These are phyloP conservation scores for Amanita brunnescens DNA, from an alignment of 768 basidiomycete species.

Conservation along the genomic window DNA sequence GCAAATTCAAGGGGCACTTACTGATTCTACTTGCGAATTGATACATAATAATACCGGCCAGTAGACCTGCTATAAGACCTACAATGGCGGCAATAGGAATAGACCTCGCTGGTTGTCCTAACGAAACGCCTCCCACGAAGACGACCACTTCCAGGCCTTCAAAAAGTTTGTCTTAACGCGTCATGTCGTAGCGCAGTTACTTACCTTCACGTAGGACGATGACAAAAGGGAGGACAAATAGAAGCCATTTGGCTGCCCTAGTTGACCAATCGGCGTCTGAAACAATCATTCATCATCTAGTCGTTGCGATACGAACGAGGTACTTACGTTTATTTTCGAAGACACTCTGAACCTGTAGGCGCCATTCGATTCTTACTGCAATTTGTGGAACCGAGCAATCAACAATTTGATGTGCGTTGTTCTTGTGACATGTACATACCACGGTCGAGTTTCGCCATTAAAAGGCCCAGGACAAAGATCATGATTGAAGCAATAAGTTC, in stretches of 20 bases:
- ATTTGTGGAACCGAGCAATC: neutral
- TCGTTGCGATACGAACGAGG: neutral
- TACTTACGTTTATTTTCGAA: constrained; percentile 51
- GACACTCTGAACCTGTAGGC: constrained; percentile 74
- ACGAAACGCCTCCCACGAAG: constrained; percentile 89
- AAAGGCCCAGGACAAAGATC: constrained; percentile 90
- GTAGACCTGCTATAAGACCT: constrained; percentile 70
- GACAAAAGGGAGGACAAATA: constrained; percentile 85
- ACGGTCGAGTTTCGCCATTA: constrained; percentile 92
- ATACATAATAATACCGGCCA: constrained; percentile 73
- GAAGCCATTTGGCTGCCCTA: constrained; percentile 67
- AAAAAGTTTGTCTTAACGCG: neutral
- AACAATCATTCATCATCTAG: neutral
- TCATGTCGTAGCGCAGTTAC: neutral
- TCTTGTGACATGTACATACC: constrained; percentile 18
- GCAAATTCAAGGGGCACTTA: constrained; percentile 21
- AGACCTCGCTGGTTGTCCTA: constrained; percentile 70
- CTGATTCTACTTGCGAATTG: constrained; percentile 70
- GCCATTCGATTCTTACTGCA: constrained; percentile 85
- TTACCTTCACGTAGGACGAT: constrained; percentile 89
- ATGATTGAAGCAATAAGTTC: constrained; percentile 64
- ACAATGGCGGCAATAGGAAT: constrained; percentile 89
- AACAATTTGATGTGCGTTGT: neutral
- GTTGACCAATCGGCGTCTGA: constrained; percentile 39
- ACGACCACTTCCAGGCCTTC: constrained; percentile 81